Percentiles rank a stretch among this genome's conserved stretches.
phyloP scores from a whole-genome alignment of 1,284 basidiomycete genomes.

The Ustilago crameri region DNA sequence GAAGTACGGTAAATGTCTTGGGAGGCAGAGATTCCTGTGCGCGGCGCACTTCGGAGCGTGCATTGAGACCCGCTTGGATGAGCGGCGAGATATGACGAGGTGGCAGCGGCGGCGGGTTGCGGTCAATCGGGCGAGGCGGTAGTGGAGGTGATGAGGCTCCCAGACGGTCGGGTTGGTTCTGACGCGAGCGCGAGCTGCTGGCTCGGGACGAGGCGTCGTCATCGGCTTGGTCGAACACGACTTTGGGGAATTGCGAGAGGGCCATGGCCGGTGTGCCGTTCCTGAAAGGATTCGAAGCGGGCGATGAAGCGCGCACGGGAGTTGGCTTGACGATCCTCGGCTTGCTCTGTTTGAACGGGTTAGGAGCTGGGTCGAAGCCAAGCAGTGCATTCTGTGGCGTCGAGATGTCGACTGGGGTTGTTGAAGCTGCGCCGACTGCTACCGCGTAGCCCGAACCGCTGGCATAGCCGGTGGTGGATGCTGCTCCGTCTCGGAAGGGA shows the following conservation, averaged over 20 bases:
- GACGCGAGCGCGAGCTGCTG: conserved; percentile 42
- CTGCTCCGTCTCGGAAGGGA: conserved; percentile 42
- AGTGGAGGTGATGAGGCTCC: conserved; percentile 45
- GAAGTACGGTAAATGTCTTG: conserved; percentile 66
- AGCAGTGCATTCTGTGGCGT: conserved; percentile 36
- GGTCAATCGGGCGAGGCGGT: conserved; percentile 45
- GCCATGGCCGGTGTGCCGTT: conserved; percentile 47
- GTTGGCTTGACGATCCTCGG: conserved; percentile 62
- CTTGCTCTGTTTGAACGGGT: conserved; percentile 63
- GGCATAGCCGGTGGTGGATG: conserved; percentile 21
- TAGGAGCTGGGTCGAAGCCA: conserved; percentile 62
- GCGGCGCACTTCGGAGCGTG: conserved; percentile 60
- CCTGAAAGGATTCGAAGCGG: conserved; percentile 52
- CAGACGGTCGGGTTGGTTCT: conserved; percentile 38
- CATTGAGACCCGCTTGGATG: conserved; percentile 66
- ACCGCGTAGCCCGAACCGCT: conserved; percentile 43
- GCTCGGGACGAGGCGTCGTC: conserved; percentile 41
- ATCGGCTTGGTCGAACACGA: conserved; percentile 39
- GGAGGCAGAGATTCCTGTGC: conserved; percentile 63
- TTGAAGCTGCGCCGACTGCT: conserved; percentile 29
- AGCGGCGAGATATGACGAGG: conserved; percentile 64
- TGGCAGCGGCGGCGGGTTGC: conserved; percentile 59
- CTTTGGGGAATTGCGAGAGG: conserved; percentile 35
- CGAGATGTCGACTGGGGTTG: conserved; percentile 37
- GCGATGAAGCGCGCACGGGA: conserved; percentile 57